These are phyloP conservation scores for Erysimum cheiri DNA, from an alignment of 441 rosid genomes.

Conservation along the genomic window DNA sequence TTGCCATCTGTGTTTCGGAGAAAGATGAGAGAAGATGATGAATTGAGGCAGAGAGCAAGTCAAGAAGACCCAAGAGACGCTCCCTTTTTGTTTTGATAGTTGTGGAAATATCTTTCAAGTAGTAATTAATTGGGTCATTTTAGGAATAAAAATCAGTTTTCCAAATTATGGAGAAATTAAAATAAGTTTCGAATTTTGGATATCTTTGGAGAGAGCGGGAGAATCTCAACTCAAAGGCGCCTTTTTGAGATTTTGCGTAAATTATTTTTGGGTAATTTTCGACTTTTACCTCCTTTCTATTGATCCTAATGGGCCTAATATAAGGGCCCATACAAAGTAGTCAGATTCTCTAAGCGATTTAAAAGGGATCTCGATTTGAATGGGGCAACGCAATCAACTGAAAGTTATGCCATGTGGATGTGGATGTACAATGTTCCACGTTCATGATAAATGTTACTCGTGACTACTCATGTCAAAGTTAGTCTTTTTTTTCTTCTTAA, in stretches of 20 bases:
- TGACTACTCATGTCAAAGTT: no score
- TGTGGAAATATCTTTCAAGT: neutral
- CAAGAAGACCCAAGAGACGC: no score
- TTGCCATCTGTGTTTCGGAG: constrained; percentile 13
- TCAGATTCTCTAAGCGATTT: no score
- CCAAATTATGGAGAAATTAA: neutral
- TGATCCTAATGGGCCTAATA: neutral
- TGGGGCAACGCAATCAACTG: neutral
- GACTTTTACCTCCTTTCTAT: neutral
- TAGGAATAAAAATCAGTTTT: neutral
- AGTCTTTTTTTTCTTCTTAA: neutral
- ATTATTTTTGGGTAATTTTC: neutral
- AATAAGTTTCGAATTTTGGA: neutral
- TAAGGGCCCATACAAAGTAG: neutral
- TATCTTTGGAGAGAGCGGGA: neutral
- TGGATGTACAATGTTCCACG: neutral
- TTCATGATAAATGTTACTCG: neutral
- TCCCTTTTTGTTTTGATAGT: no score
- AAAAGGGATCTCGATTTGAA: no score
- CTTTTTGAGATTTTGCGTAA: neutral
- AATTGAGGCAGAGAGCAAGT: neutral
- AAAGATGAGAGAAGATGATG: neutral
- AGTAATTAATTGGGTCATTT: neutral
- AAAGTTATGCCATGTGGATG: neutral
- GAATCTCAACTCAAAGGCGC: neutral